A percentile compares a stretch with the other conserved stretches of the same genome.
phyloP scores from a whole-genome alignment of 192 early-diverging fungal genomes.

The Coemansia sp. region DNA sequence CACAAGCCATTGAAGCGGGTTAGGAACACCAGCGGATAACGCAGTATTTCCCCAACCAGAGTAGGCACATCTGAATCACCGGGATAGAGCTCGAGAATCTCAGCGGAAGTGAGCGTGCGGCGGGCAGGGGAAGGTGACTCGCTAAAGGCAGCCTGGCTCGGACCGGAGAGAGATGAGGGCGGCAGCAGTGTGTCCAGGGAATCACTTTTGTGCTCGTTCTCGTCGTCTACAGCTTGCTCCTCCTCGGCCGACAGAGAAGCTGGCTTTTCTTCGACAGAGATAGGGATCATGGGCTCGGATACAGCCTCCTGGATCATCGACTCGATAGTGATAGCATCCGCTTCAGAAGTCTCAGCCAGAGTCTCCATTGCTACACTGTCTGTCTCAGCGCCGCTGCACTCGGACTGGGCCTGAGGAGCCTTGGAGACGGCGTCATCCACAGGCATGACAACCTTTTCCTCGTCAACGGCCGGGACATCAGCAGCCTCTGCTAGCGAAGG shows the following conservation, averaged over 20 bases:
- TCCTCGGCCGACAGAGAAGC: slow-evolving; percentile 13
- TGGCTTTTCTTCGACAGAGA: slow-evolving; percentile 11
- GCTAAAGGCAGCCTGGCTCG: slow-evolving; percentile 48
- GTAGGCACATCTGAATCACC: slow-evolving; percentile 56
- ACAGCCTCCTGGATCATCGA: slow-evolving; percentile 3
- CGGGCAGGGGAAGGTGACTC: slow-evolving; percentile 40
- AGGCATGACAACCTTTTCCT: neutral
- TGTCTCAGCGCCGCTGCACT: slow-evolving; percentile 7
- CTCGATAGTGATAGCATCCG: slow-evolving; percentile 4
- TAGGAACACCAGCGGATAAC: slow-evolving; percentile 77
- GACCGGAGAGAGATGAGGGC: neutral
- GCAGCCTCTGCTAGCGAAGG: neutral
- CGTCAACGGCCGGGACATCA: neutral
- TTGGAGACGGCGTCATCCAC: slow-evolving; percentile 6
- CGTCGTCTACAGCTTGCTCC: slow-evolving; percentile 6
- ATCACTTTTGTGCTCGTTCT: neutral
- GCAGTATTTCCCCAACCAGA: slow-evolving; percentile 65
- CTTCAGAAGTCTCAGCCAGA: slow-evolving; percentile 8
- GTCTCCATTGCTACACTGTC: slow-evolving; percentile 18
- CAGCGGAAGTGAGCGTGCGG: slow-evolving; percentile 43
- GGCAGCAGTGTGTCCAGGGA: slow-evolving; percentile 11
- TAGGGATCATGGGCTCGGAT: slow-evolving; percentile 23
- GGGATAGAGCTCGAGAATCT: slow-evolving; percentile 57
- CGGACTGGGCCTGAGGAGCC: slow-evolving; percentile 6
- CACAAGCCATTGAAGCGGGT: slow-evolving; percentile 74